A percentile compares a stretch with the other conserved stretches of the same genome.
These are phyloP conservation scores for Cicer arietinum DNA, from an alignment of 306 rosid genomes.

Conservation along the genomic window DNA sequence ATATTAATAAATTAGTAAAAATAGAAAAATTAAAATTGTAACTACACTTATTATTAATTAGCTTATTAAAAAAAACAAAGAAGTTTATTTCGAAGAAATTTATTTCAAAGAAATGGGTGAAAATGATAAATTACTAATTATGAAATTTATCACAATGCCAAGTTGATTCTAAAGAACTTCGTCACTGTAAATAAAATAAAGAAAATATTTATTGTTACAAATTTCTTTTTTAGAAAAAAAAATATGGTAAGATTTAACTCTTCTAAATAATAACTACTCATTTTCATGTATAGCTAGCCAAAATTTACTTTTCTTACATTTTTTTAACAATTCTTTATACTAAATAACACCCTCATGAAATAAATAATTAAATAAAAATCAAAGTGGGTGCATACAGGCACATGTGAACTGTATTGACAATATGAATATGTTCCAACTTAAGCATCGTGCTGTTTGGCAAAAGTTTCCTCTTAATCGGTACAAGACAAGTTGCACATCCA, in stretches of 20 bases:
- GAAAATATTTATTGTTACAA: too few relatives aligned
- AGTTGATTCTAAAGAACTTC: constrained; percentile 27
- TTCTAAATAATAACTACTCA: too few relatives aligned
- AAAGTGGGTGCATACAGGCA: not conserved
- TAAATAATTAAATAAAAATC: not conserved
- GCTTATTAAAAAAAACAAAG: not conserved
- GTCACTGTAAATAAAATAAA: not conserved
- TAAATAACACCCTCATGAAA: too few relatives aligned
- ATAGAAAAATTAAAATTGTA: too few relatives aligned
- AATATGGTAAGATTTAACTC: too few relatives aligned
- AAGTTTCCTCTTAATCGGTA: not conserved
- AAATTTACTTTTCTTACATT: not conserved
- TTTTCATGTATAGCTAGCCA: too few relatives aligned
- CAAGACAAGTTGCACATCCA: constrained; percentile 23
- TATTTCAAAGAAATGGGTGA: not conserved
- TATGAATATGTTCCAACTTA: constrained; percentile 9
- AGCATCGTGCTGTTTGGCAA: not conserved
- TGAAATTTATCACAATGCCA: not conserved
- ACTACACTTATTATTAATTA: not conserved
- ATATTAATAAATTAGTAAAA: too few relatives aligned
- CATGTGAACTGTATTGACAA: not conserved
- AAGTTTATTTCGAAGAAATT: not conserved
- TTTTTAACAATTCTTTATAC: too few relatives aligned
- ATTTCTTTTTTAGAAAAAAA: too few relatives aligned
- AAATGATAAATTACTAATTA: not conserved